phyloP scores from a whole-genome alignment of 768 basidiomycete species.

The Punctularia strigosozonata region DNA sequence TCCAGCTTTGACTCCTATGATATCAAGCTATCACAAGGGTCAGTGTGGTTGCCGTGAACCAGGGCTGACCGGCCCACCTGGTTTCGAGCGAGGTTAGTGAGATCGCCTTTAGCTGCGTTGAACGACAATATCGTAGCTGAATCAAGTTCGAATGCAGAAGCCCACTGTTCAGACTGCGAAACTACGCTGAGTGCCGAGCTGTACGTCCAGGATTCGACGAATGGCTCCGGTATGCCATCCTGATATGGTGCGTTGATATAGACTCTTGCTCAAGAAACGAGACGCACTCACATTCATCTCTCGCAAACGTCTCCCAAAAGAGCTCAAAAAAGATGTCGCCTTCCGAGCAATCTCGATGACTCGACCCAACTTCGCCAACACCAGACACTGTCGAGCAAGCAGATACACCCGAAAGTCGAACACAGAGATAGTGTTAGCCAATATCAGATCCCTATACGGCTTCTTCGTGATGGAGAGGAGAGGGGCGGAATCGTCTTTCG shows the following conservation, averaged over 20 bases:
- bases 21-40: constrained; percentile 51
- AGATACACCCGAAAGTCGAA: constrained; percentile 93
- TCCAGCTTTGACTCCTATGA: constrained; percentile 62
- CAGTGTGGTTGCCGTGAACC: constrained; percentile 1
- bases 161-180: constrained; percentile 71
- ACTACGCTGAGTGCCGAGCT: constrained; percentile 79
- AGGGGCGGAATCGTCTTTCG: constrained; percentile 70
- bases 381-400: constrained; percentile 71
- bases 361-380: constrained; percentile 60
- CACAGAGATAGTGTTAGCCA: constrained; percentile 81
- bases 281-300: constrained; percentile 51
- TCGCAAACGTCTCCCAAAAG: constrained; percentile 64
- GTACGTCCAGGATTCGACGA: constrained; percentile 90
- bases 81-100: constrained; percentile 76
- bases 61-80: constrained; percentile 42
- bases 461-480: constrained; percentile 73
- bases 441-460: constrained; percentile 80
- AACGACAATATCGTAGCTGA: constrained; percentile 35
- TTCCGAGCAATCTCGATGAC: constrained; percentile 63
- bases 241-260: constrained; percentile 13
- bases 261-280: constrained; percentile 1
- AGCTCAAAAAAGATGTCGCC: constrained; percentile 61
- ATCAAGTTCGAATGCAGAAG: constrained; percentile 34
- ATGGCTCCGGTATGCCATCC: constrained; percentile 49
- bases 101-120: constrained; percentile 76